Evolutionary conservation across 2,329 filamentous ascomycete genomes (phyloP).

Genomic region (Plenodomus tracheiphilus): DNA sequence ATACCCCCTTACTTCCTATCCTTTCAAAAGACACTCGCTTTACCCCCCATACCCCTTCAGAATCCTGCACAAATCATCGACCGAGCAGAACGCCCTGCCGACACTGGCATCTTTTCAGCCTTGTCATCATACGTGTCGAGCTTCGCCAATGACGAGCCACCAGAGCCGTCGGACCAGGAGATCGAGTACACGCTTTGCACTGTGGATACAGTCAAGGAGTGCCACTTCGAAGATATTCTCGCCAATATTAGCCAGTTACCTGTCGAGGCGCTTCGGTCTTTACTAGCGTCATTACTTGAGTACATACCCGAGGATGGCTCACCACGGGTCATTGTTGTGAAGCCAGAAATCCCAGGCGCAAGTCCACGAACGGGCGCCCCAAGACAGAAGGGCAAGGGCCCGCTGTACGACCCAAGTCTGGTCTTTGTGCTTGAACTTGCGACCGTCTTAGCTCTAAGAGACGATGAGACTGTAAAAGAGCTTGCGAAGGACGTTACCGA

Average conservation of each 20-base stretch:
- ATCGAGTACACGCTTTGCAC: conserved; percentile 93
- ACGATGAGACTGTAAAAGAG: conserved; percentile 69
- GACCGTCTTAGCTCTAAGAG: conserved; percentile 77
- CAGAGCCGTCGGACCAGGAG: conserved; percentile 95
- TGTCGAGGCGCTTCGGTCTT: conserved; percentile 58
- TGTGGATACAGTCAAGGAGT: conserved; percentile 91
- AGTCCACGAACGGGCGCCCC: conserved; percentile 64
- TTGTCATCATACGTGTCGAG: conserved; percentile 98
- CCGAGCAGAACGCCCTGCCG: conserved; percentile 73
- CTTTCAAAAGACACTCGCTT: conserved; percentile 66
- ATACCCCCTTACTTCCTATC: conserved; percentile 77
- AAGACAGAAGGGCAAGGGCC: conserved; percentile 58
- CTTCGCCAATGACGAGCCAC: conserved; percentile 96
- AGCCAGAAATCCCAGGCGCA: conserved; percentile 74
- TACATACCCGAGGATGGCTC: conserved; percentile 86
- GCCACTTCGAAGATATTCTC: conserved; percentile 80
- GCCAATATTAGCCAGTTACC: conserved; percentile 76
- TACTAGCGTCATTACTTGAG: conserved; percentile 75
- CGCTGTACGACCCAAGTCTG: conserved; percentile 80
- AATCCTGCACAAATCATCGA: conserved; percentile 92
- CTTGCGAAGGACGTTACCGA: conserved; percentile 81
- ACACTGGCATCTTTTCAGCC: conserved; percentile 87
- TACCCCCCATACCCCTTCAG: conserved; percentile 85
- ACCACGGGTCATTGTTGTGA: conserved; percentile 83
- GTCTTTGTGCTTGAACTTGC: conserved; percentile 92